A percentile compares a stretch with the other conserved stretches of the same genome.
phyloP scores from a whole-genome alignment of 306 rosid species.

The Pachyrhizus erosus region DNA sequence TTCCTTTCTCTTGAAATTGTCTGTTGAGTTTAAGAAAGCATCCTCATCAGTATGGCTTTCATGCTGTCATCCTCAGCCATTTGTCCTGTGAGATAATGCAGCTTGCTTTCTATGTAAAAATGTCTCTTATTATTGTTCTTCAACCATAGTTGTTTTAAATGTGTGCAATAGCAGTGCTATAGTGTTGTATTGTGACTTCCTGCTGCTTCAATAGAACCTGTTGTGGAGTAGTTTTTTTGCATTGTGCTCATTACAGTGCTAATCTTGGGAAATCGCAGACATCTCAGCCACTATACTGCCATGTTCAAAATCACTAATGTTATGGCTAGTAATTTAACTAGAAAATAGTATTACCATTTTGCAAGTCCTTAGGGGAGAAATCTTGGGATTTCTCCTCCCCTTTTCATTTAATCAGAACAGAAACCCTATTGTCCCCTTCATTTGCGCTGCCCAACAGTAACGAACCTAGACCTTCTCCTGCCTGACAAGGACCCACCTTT shows the following conservation, averaged over 20 bases:
- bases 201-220: not conserved
- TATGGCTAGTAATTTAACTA: no score
- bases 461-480: no score
- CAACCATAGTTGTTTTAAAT: not conserved
- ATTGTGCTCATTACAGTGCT: not conserved
- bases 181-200: not conserved
- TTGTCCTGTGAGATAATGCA: slow-evolving; percentile 2
- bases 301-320: not conserved
- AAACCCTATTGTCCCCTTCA: not conserved
- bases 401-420: not conserved
- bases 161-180: not conserved
- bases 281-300: not conserved
- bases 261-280: not conserved
- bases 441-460: not conserved
- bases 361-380: no score
- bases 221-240: not conserved
- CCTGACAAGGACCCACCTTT: not conserved
- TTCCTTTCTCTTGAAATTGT: slow-evolving; percentile 13
- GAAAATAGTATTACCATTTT: no score
- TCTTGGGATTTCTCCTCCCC: not conserved
- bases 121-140: slow-evolving; percentile 9
- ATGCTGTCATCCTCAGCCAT: slow-evolving; percentile 1
- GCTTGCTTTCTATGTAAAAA: not conserved
- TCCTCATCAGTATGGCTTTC: slow-evolving; percentile 15
- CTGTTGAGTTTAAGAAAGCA: slow-evolving; percentile 1